These are phyloP conservation scores for Nicotiana tabacum DNA, from an alignment of 257 asterid species.

Conservation along the genomic window DNA sequence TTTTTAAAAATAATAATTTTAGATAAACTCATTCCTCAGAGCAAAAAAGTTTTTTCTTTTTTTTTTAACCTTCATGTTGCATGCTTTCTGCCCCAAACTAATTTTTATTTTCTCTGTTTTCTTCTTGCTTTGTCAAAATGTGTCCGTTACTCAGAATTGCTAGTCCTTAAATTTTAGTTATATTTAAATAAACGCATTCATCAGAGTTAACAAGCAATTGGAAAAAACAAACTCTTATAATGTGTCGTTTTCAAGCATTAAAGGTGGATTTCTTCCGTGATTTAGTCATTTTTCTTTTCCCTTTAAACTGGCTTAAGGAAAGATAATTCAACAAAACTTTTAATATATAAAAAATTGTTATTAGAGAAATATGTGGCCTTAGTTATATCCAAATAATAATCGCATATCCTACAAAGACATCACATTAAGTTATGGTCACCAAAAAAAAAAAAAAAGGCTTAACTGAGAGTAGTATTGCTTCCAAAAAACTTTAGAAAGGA, in stretches of 20 bases:
- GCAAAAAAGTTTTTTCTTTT: no score
- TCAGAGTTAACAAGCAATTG: neutral
- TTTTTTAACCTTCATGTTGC: no score
- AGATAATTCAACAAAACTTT: neutral
- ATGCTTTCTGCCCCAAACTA: no score
- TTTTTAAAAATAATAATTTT: neutral
- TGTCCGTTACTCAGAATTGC: neutral
- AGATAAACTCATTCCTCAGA: no score
- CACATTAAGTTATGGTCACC: conserved; percentile 9
- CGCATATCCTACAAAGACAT: neutral
- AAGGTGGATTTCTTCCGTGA: neutral
- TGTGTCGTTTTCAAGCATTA: neutral
- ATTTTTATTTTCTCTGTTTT: no score
- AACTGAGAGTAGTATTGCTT: conserved; percentile 16
- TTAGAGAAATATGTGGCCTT: neutral
- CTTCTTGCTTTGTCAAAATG: neutral
- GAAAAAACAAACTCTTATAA: neutral
- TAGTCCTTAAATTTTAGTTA: neutral
- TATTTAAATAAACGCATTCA: neutral
- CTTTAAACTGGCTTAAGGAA: neutral
- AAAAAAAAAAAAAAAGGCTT: neutral
- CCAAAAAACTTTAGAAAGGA: conserved; percentile 19
- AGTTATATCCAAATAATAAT: neutral
- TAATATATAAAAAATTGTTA: no score
- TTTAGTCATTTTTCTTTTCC: neutral